Conservation (phyloP, 305 asterid species). For the Rubia peregrina region DNA sequence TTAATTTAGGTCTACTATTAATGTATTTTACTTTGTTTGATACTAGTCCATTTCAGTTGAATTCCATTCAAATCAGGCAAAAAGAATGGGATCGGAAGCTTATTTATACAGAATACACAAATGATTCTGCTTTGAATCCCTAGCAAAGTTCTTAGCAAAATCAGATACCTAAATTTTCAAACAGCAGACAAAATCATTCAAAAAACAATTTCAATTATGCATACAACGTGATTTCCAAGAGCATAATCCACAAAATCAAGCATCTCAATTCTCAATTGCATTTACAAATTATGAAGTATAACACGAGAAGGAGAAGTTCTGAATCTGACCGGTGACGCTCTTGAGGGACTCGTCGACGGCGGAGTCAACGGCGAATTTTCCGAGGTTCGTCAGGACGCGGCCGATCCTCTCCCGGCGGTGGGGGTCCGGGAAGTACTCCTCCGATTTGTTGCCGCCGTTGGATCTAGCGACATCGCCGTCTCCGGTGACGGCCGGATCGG, state of each 20-base stretch:
- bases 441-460: conserved; percentile 21
- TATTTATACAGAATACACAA: background rate
- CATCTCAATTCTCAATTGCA: background rate
- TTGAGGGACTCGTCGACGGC: conserved; percentile 46
- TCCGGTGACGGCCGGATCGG: conserved; percentile 12
- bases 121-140: background rate
- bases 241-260: background rate
- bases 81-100: background rate
- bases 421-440: conserved; percentile 26
- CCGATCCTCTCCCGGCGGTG: conserved; percentile 34
- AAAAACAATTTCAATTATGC: background rate
- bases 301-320: conserved; percentile 3
- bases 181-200: too few species aligned
- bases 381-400: conserved; percentile 29
- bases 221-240: background rate
- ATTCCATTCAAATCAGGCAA: too few species aligned
- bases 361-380: conserved; percentile 46
- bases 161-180: background rate
- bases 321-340: conserved; percentile 27
- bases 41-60: too few species aligned
- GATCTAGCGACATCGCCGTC: conserved; percentile 14
- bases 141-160: background rate
- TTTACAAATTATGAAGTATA: background rate
- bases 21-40: too few species aligned
- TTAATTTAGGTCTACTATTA: too few species aligned